A percentile compares a stretch with the other conserved stretches of the same genome.
These are phyloP conservation scores for Saccharomycopsis sp. DNA, from an alignment of 805 yeast species.

Conservation along the genomic window DNA sequence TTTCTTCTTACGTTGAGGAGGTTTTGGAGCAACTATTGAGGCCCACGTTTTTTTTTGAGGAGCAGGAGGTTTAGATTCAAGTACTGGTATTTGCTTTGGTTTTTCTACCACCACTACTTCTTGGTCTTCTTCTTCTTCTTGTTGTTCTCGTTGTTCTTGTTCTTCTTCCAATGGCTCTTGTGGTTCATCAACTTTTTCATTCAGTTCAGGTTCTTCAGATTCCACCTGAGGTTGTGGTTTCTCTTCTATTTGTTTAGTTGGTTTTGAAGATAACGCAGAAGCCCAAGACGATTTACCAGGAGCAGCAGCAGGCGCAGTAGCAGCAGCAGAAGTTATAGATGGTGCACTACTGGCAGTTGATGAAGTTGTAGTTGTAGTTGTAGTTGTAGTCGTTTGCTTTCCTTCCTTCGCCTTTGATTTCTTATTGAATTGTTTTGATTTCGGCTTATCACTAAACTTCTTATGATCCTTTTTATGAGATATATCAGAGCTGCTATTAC, in stretches of 20 bases:
- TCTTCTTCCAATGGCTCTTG: conserved; percentile 10
- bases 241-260: conserved; percentile 20
- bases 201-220: conserved; percentile 18
- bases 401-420: conserved; percentile 16
- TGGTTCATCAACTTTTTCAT: conserved; percentile 15
- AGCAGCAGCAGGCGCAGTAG: conserved; percentile 19
- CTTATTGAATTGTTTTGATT: conserved; percentile 22
- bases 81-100: conserved; percentile 23
- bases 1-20: conserved; percentile 26
- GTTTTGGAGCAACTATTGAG: conserved; percentile 55
- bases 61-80: conserved; percentile 25
- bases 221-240: conserved; percentile 16
- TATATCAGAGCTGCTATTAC: conserved; percentile 23
- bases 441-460: conserved; percentile 21
- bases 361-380: conserved; percentile 26
- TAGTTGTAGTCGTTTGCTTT: conserved; percentile 22
- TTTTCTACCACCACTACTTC: conserved; percentile 13
- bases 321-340: conserved; percentile 25
- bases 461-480: conserved; percentile 21
- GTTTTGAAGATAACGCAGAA: conserved; percentile 27
- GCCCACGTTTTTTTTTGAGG: conserved; percentile 52
- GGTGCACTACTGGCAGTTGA: conserved; percentile 25
- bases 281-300: conserved; percentile 32
- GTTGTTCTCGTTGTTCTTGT: conserved; percentile 21
- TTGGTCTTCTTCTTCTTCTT: conserved; percentile 14